Evolutionary conservation across 1,284 basidiomycete species (phyloP).

Genomic region (Tilletiopsis washingtonensis): DNA sequence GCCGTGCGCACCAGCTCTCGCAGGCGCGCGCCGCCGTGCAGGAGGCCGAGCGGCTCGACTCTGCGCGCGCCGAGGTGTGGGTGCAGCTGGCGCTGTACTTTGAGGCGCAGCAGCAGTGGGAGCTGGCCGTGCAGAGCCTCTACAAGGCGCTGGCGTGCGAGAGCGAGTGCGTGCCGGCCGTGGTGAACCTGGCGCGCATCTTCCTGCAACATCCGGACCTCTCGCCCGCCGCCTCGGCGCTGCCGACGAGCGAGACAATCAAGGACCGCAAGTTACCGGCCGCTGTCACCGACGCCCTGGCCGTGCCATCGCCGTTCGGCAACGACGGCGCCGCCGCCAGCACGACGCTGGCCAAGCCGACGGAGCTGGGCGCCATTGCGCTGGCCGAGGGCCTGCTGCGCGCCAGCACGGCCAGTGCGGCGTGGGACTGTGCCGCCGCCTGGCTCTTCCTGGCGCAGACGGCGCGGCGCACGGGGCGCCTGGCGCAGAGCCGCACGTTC

Average conservation of each 20-base stretch:
- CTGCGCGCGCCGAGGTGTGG: constrained; percentile 82
- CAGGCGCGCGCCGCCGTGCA: constrained; percentile 84
- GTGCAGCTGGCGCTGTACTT: constrained; percentile 57
- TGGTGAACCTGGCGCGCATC: constrained; percentile 39
- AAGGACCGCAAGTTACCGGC: background rate
- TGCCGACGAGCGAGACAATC: background rate
- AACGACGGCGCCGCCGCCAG: background rate
- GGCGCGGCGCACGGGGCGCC: constrained; percentile 15
- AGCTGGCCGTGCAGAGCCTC: constrained; percentile 35
- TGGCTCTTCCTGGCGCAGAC: constrained; percentile 40
- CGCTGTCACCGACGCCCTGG: background rate
- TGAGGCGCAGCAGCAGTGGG: constrained; percentile 6
- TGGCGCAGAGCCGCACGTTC: constrained; percentile 23
- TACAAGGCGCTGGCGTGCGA: constrained; percentile 45
- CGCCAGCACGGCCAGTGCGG: constrained; percentile 25
- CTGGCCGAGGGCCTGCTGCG: constrained; percentile 40
- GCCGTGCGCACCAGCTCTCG: constrained; percentile 76
- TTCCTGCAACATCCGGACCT: constrained; percentile 16
- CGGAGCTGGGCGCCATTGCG: constrained; percentile 24
- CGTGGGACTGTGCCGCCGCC: constrained; percentile 39
- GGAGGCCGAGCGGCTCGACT: constrained; percentile 84
- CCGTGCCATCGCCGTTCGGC: background rate
- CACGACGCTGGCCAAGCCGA: background rate
- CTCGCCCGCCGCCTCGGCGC: background rate
- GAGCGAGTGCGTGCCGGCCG: constrained; percentile 27